These are phyloP conservation scores for Populus davidiana DNA, from an alignment of 345 rosid species.

Conservation along the genomic window DNA sequence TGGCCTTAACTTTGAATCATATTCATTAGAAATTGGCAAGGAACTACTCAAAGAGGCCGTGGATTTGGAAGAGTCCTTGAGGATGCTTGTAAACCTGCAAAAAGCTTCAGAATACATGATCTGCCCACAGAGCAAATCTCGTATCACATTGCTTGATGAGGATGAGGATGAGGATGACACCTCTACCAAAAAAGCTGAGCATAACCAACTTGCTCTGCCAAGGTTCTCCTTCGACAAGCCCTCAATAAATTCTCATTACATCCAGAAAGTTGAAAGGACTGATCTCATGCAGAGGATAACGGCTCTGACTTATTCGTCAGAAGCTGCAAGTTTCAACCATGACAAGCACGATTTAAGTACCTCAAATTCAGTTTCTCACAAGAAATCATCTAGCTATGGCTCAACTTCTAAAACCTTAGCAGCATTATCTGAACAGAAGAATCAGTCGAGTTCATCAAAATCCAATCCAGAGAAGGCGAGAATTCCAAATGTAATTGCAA, in stretches of 20 bases:
- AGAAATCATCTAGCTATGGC: slow-evolving; percentile 34
- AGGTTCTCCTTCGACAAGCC: slow-evolving; percentile 54
- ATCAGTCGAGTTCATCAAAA: slow-evolving; percentile 29
- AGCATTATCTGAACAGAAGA: slow-evolving; percentile 33
- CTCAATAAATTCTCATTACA: slow-evolving; percentile 27
- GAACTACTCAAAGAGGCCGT: slow-evolving; percentile 71
- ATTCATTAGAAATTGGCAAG: slow-evolving; percentile 70
- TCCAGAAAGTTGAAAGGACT: slow-evolving; percentile 41
- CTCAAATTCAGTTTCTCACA: slow-evolving; percentile 40
- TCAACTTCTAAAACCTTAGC: slow-evolving; percentile 14
- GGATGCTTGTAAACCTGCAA: slow-evolving; percentile 76
- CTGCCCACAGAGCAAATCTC: slow-evolving; percentile 42
- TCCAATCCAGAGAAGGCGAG: slow-evolving; percentile 55
- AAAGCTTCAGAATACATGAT: slow-evolving; percentile 58
- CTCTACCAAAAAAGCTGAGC: slow-evolving; percentile 16
- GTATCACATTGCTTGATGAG: slow-evolving; percentile 67
- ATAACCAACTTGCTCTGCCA: slow-evolving; percentile 46
- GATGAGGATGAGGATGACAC: slow-evolving; percentile 42
- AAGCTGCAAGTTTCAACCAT: slow-evolving; percentile 23
- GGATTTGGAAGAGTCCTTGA: slow-evolving; percentile 75
- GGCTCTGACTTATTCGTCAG: slow-evolving; percentile 42
- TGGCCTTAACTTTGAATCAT: slow-evolving; percentile 56
- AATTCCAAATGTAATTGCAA: slow-evolving; percentile 79
- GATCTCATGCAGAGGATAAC: slow-evolving; percentile 48
- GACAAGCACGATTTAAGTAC: slow-evolving; percentile 18